Percentiles rank a stretch among this genome's conserved stretches.
Evolutionary conservation across 1,284 basidiomycete genomes (phyloP).

Genomic region (Boletus smithii): DNA sequence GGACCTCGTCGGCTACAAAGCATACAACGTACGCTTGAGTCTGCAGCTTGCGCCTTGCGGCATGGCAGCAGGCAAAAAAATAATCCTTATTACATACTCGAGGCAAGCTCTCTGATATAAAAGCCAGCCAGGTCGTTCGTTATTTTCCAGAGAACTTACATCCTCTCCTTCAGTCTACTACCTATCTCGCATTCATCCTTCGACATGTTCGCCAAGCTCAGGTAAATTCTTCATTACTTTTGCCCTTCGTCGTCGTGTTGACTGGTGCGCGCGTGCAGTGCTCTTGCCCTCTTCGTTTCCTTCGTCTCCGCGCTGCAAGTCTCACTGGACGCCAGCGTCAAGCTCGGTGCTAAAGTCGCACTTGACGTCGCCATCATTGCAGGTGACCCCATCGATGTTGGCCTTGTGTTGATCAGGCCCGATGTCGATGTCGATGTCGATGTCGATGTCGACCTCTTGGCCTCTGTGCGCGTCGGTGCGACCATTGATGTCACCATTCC

Average conservation of each 20-base stretch:
- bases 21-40: too few relatives aligned
- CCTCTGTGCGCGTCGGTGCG: neutral
- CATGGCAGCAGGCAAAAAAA: too few relatives aligned
- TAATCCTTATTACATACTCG: too few relatives aligned
- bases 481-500: neutral
- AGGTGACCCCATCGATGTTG: neutral
- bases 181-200: neutral
- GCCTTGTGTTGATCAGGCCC: too few relatives aligned
- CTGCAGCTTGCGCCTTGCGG: too few relatives aligned
- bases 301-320: neutral
- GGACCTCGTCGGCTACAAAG: too few relatives aligned
- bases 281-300: neutral
- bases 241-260: neutral
- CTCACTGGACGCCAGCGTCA: neutral
- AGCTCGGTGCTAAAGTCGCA: neutral
- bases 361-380: neutral
- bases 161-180: neutral
- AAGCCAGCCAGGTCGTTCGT: neutral
- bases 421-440: too few relatives aligned
- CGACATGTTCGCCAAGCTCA: slow-evolving; percentile 5
- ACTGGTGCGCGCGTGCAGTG: neutral
- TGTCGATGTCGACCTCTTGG: too few relatives aligned
- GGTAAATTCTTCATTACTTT: neutral
- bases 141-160: neutral
- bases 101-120: neutral